phyloP scores from a whole-genome alignment of 257 asterid genomes.

The Solanum chmielewskii region DNA sequence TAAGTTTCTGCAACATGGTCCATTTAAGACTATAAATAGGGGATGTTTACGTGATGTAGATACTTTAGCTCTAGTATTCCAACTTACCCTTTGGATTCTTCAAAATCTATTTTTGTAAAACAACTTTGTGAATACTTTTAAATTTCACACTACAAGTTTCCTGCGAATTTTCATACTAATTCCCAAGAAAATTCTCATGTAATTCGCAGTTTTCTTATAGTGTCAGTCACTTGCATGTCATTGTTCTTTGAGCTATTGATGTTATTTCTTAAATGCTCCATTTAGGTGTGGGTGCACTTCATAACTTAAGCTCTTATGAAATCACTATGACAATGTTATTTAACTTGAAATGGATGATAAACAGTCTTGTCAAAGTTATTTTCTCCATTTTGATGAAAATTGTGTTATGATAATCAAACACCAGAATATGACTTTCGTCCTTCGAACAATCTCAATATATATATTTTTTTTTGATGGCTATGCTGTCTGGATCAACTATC shows the following conservation, averaged over 20 bases:
- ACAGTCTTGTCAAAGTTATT: neutral
- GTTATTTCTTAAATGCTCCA: neutral
- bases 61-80: neutral
- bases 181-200: too few species aligned
- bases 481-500: too few species aligned
- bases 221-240: neutral
- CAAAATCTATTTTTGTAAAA: neutral
- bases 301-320: neutral
- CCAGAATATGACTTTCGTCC: neutral
- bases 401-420: neutral
- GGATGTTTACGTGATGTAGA: neutral
- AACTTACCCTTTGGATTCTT: neutral
- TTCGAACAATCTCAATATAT: neutral
- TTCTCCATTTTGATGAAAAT: neutral
- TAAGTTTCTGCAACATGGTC: neutral
- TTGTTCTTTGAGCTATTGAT: neutral
- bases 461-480: too few species aligned
- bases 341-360: neutral
- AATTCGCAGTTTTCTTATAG: too few species aligned
- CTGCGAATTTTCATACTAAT: too few species aligned
- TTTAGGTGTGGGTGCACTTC: neutral
- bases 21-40: neutral
- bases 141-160: neutral
- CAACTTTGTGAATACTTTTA: neutral
- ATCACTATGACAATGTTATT: neutral